A percentile compares a stretch with the other conserved stretches of the same genome.
phyloP scores from a whole-genome alignment of 164 flowering plant species.

The Vitis amurensis region DNA sequence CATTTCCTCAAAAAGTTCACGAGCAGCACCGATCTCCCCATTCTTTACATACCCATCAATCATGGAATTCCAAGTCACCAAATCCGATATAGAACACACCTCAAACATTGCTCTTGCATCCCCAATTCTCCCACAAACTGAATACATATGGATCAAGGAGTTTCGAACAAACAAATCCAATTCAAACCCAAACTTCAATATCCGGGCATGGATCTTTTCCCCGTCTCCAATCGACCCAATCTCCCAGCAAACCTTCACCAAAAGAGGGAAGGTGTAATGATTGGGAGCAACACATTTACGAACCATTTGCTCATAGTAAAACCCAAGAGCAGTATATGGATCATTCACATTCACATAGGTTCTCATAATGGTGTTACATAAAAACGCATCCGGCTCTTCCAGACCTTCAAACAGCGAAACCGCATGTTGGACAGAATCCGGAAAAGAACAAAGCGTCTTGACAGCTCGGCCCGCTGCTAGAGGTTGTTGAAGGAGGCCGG shows the following conservation, averaged over 20 bases:
- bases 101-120: conserved; percentile 51
- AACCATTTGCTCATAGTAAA: conserved; percentile 43
- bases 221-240: conserved; percentile 46
- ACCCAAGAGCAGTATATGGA: conserved; percentile 36
- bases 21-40: conserved; percentile 44
- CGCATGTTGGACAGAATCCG: conserved; percentile 27
- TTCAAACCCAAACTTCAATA: conserved; percentile 50
- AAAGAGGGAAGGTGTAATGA: conserved; percentile 61
- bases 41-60: conserved; percentile 66
- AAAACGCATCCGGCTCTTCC: conserved; percentile 59
- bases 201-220: conserved; percentile 42
- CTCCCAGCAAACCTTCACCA: conserved; percentile 50
- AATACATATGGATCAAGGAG: conserved; percentile 63
- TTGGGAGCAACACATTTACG: conserved; percentile 34
- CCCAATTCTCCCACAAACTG: conserved; percentile 29
- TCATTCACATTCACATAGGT: conserved; percentile 34
- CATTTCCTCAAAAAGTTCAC: conserved; percentile 51
- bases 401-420: conserved; percentile 34
- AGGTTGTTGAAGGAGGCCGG: conserved; percentile 53
- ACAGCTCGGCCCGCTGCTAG: conserved; percentile 42
- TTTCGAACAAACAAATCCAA: conserved; percentile 58
- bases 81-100: conserved; percentile 35
- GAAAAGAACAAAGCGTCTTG: conserved; percentile 50
- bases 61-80: conserved; percentile 63
- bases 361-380: conserved; percentile 60